phyloP scores from a whole-genome alignment of 768 basidiomycete species.

The Leucocoprinus leucothites region DNA sequence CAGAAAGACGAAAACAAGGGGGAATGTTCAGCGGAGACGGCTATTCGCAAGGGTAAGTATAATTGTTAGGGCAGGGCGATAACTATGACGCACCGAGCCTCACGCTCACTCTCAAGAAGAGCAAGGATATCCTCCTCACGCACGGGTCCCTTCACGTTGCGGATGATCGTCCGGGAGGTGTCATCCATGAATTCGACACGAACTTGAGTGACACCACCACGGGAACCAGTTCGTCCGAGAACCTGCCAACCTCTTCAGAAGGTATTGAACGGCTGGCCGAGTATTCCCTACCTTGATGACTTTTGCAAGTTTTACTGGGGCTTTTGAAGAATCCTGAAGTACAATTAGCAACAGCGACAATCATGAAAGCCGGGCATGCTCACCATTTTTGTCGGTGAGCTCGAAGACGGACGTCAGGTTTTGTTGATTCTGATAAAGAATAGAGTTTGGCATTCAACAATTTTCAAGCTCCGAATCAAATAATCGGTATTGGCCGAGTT shows the following conservation, averaged over 20 bases:
- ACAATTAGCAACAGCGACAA: conserved; percentile 10
- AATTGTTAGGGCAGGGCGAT: background rate
- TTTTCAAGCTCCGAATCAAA: conserved; percentile 27
- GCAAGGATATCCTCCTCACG: conserved; percentile 95
- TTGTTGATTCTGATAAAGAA: conserved; percentile 26
- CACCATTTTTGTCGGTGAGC: conserved; percentile 30
- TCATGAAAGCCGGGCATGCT: conserved; percentile 13
- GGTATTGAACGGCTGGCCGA: conserved; percentile 5
- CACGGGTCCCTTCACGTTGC: conserved; percentile 98
- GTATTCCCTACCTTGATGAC: conserved; percentile 77
- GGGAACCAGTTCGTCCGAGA: conserved; percentile 96
- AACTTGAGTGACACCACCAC: conserved; percentile 99
- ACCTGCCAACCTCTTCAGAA: conserved; percentile 50
- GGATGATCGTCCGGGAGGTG: conserved; percentile 91
- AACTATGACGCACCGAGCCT: conserved; percentile 81
- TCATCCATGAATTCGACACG: conserved; percentile 99
- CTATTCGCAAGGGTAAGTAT: conserved; percentile 17
- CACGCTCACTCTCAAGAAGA: conserved; percentile 96
- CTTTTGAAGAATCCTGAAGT: conserved; percentile 80
- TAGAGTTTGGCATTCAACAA: conserved; percentile 25
- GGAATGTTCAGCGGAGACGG: conserved; percentile 34
- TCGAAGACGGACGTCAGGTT: conserved; percentile 21
- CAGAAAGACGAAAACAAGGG: background rate
- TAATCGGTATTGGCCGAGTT: conserved; percentile 7
- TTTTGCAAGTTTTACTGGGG: conserved; percentile 95